Evolutionary conservation across 169 alveolate genomes (phyloP).

Genomic region (Blepharisma undulans): DNA sequence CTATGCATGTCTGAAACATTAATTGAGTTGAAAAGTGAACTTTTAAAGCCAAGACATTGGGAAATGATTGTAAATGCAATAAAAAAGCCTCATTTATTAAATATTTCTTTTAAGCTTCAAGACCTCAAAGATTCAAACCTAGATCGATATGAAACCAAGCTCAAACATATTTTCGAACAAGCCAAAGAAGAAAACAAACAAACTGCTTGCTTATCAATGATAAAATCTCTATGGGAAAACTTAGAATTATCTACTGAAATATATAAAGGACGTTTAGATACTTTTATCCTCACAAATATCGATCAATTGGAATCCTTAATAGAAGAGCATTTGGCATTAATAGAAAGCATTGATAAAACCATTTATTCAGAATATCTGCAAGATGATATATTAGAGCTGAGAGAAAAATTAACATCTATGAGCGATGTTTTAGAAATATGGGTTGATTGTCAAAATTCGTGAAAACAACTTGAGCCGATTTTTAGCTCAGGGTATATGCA

Average conservation of each 20-base stretch:
- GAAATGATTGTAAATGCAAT: conserved; percentile 55
- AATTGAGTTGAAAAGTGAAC: conserved; percentile 50
- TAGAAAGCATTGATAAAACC: conserved; percentile 48
- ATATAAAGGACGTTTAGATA: conserved; percentile 50
- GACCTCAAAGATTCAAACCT: conserved; percentile 63
- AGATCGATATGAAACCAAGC: conserved; percentile 48
- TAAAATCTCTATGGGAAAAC: conserved; percentile 58
- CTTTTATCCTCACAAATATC: conserved; percentile 49
- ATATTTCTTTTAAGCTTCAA: conserved; percentile 51
- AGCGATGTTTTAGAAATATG: conserved; percentile 56
- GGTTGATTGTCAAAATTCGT: conserved; percentile 58
- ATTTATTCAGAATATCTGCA: conserved; percentile 59
- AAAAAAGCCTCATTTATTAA: conserved; percentile 70
- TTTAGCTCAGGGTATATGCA: conserved; percentile 47
- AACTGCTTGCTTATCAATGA: conserved; percentile 41
- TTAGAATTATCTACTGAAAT: conserved; percentile 54
- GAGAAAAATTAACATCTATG: conserved; percentile 53
- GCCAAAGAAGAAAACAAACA: conserved; percentile 66
- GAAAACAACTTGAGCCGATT: conserved; percentile 67
- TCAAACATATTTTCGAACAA: conserved; percentile 51
- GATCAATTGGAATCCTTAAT: conserved; percentile 44
- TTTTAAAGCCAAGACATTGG: conserved; percentile 67
- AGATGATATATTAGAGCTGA: conserved; percentile 57
- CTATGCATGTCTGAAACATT: conserved; percentile 49
- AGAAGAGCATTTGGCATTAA: conserved; percentile 63